Base-by-base conservation (phyloP, 2,329 filamentous ascomycete genomes). In the Beauveria bassiana region DNA sequence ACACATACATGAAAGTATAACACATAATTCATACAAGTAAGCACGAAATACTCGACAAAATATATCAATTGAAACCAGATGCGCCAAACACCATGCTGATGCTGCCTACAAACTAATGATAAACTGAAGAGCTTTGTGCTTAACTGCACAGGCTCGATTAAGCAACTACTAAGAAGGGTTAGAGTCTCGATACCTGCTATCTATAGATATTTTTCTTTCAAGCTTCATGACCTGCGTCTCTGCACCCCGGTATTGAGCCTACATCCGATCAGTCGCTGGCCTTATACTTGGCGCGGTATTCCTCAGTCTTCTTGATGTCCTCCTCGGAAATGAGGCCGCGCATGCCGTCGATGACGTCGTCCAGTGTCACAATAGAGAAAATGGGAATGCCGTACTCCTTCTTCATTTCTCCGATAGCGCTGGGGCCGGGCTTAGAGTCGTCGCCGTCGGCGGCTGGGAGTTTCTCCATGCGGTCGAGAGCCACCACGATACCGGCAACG, bases 401-500 rank as follows among this genome's bases (percentile, higher is more conserved):
- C 74, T 86, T 86, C 63, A 96, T 84, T 78, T 93, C 88, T 22
- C 90, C 91, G 74, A 97, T 91, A 18, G 93, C 91, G 72, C 91
- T 96, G 38, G 84, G 84, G 68, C 87, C 84, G 31, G 84, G 83
- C 74, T 84, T 84, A 51, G 81, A 83, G 68, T 91, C 88, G 65
- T 91, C 89, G 26, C 80, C 81, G 55, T 82, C 79, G n/a, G 78
- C 72, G 2, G 80, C 77, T 7, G 87, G 88, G 62, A 91, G 83
- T 78, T 89, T 93, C 82, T 96, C 91, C 81, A 88, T 88, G 63
- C 93, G 84, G 75, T 97, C 91, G 66, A 97, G 81, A 3, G 93
- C 90, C 38, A 99, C 89, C 22, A 97, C 84, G 62, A 98, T 93
- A 34, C 92, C 93, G 3, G 89, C 89, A 24, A 98, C 86, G 56